These are phyloP conservation scores for Epicoccum sorghinum DNA, from an alignment of 2,329 filamentous ascomycete genomes.

Conservation along the genomic window DNA sequence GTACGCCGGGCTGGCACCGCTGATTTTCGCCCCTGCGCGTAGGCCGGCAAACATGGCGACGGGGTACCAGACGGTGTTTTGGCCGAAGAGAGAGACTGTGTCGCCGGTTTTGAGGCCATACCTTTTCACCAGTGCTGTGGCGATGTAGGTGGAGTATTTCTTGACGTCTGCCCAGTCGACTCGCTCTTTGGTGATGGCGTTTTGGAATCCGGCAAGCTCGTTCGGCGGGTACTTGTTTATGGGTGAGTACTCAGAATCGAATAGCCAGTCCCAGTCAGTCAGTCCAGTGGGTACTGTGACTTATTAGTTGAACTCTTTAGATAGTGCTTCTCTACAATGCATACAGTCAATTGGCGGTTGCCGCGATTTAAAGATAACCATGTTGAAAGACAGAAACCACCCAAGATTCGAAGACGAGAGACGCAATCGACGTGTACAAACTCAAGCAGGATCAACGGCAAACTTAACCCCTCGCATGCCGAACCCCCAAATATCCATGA, in stretches of 20 bases:
- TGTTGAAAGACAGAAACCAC: constrained; percentile 17
- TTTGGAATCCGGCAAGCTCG: constrained; percentile 60
- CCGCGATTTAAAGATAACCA: constrained; percentile 51
- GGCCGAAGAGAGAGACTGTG: constrained; percentile 66
- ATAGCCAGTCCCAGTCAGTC: constrained; percentile 67
- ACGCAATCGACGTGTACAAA: background rate
- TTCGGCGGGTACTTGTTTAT: constrained; percentile 48
- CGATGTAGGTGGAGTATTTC: constrained; percentile 62
- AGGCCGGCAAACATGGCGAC: constrained; percentile 65
- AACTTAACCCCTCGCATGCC: background rate
- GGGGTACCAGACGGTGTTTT: constrained; percentile 72
- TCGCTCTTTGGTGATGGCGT: constrained; percentile 64
- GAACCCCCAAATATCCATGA: background rate
- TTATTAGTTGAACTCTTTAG: background rate
- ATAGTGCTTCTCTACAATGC: background rate
- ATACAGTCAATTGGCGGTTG: constrained; percentile 53
- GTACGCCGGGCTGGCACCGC: constrained; percentile 69
- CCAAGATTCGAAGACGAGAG: background rate
- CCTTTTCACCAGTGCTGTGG: constrained; percentile 63
- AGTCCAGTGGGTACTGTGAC: constrained; percentile 58
- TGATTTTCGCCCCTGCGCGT: constrained; percentile 62
- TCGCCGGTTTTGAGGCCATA: constrained; percentile 62
- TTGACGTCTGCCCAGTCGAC: constrained; percentile 66
- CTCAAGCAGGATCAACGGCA: background rate
- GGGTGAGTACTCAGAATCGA: constrained; percentile 62